These are phyloP conservation scores for Verticillium klebahnii DNA, from an alignment of 2,329 filamentous ascomycete genomes.

Conservation along the genomic window DNA sequence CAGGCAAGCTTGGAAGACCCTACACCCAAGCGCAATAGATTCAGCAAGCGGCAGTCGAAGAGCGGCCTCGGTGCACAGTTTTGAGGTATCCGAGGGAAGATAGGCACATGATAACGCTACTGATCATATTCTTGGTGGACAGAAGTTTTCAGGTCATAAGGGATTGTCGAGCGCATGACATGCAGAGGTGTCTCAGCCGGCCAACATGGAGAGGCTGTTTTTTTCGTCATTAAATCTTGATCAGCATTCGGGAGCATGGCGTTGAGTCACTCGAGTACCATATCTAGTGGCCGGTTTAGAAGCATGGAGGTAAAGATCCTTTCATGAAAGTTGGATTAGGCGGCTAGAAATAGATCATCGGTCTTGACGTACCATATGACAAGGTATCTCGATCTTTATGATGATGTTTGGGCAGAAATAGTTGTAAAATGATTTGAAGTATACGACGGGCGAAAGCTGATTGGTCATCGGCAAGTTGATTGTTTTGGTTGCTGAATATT, in stretches of 20 bases:
- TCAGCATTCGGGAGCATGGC: slow-evolving; percentile 14
- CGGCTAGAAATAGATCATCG: not conserved
- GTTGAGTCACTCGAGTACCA: slow-evolving; percentile 3
- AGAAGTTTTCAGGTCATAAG: not conserved
- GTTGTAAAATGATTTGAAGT: not conserved
- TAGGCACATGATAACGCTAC: not conserved
- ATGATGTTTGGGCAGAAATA: too few relatives aligned
- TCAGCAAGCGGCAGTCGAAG: slow-evolving; percentile 91
- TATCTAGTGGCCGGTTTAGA: not conserved
- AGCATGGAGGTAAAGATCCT: not conserved
- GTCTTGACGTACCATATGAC: not conserved
- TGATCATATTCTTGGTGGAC: not conserved
- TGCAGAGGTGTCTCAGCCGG: not conserved
- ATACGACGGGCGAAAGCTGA: not conserved
- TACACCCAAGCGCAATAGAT: slow-evolving; percentile 56
- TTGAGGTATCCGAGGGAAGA: slow-evolving; percentile 29
- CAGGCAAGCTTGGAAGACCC: slow-evolving; percentile 51
- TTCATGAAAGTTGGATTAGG: not conserved
- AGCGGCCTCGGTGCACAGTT: slow-evolving; percentile 90
- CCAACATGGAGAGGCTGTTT: not conserved
- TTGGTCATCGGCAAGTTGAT: too few relatives aligned
- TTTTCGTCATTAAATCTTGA: slow-evolving; percentile 4
- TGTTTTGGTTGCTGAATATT: too few relatives aligned
- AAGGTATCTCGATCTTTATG: too few relatives aligned
- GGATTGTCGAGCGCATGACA: not conserved